phyloP scores from a whole-genome alignment of 306 rosid species.

The Trichosanthes truncata region DNA sequence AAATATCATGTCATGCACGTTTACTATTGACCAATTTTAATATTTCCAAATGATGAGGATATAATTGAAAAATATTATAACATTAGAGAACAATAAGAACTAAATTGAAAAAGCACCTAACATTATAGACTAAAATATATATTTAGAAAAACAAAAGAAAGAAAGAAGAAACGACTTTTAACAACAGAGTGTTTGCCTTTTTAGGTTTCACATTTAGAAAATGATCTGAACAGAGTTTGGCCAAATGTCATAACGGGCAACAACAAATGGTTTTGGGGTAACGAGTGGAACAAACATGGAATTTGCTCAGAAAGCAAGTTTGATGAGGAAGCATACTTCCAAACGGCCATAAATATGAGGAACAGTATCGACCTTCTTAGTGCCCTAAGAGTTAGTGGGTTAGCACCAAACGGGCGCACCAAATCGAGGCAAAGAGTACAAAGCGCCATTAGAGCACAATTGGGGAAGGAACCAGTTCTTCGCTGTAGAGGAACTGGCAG shows the following conservation, averaged over 20 bases:
- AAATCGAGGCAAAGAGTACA: neutral
- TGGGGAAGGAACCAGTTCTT: neutral
- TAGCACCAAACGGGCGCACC: neutral
- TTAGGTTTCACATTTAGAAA: neutral
- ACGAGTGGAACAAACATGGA: neutral
- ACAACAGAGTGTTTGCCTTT: neutral
- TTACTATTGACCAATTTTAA: too few species aligned
- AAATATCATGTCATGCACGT: too few species aligned
- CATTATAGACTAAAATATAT: too few species aligned
- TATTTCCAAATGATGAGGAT: too few species aligned
- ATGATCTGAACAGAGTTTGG: neutral
- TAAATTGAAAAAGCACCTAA: too few species aligned
- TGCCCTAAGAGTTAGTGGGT: neutral
- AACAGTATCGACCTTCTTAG: neutral
- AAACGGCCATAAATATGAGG: neutral
- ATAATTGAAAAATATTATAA: too few species aligned
- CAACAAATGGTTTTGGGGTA: neutral
- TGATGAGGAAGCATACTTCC: neutral
- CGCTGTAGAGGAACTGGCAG: neutral
- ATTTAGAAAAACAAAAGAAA: too few species aligned
- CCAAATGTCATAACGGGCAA: neutral
- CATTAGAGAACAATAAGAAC: too few species aligned
- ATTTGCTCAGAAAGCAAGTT: neutral
- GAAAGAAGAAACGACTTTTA: too few species aligned
- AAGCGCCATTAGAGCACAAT: neutral